Evolutionary conservation across 306 rosid genomes (phyloP), one percentile per base, ranked within the genome.

Genomic region (Quercus ilex): DNA sequence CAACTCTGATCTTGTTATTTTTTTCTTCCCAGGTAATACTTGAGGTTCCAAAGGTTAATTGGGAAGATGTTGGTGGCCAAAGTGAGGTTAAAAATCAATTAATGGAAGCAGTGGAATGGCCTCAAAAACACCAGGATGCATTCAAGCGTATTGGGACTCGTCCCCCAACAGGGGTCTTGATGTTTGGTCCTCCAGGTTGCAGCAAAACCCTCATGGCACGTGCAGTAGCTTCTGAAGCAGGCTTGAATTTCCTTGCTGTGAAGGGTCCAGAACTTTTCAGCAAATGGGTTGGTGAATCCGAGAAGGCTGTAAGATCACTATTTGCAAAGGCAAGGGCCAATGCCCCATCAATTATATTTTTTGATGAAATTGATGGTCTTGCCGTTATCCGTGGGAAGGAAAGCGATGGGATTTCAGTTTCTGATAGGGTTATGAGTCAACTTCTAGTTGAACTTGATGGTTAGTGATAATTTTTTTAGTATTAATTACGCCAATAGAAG

Each of bases 211-310:
- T 88, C 69, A 85, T 94, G 90, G 99, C 97, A 86, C 92, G 97
- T 30, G 97, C 99, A 51, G 95, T 94, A 80, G 97, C 99, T 83
- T 91, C 97, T 77, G 90, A 92, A 82, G 97, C 97, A 41, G 90
- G 91, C 33, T 83, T 92, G 74, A 94, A 94, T 84, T 94, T 92
- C 82, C 92, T 94, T 77, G 94, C 97, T 25, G 97, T 94, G 35
- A 94, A 92, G 89, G 99, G 99, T 85, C 99, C 97, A 9, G 97
- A 92, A 80, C 97, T 94, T 87, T 94, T 88, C 85, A 91, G 97
- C 79, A 94, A 94, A 86, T 94, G 99, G 99, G 99, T 94, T 80
- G 99, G 97, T 55, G 99, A 94, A 88, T 94, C 98, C 73, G 97
- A 94, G 95, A 92, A 94, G 88, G 99, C 94, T 71, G 98, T 92